These are phyloP conservation scores for Aphanomyces astaci DNA, from an alignment of 352 stramenopile species.

Conservation along the genomic window DNA sequence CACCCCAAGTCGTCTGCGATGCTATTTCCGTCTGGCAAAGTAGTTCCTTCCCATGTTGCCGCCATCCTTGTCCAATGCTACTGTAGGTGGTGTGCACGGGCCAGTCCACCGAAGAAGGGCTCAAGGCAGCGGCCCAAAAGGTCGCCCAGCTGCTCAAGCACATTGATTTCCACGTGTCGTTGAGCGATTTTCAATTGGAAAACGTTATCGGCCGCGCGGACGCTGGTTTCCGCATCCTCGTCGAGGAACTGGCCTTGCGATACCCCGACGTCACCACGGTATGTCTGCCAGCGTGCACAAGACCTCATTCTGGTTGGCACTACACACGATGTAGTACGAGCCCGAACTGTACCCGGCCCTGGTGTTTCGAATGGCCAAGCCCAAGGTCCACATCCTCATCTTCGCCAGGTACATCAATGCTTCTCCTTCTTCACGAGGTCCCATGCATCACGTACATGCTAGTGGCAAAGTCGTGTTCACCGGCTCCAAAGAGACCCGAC, in stretches of 20 bases:
- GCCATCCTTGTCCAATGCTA: too few species aligned
- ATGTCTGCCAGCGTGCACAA: too few species aligned
- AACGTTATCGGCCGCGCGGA: slow-evolving; percentile 70
- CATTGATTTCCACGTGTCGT: slow-evolving; percentile 77
- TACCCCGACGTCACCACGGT: slow-evolving; percentile 71
- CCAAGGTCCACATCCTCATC: slow-evolving; percentile 97
- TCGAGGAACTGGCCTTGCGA: slow-evolving; percentile 72
- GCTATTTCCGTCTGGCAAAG: slow-evolving; percentile 77
- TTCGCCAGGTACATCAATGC: slow-evolving; percentile 88
- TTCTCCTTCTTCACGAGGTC: neutral
- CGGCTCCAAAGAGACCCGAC: slow-evolving; percentile 79
- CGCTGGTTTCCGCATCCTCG: slow-evolving; percentile 67
- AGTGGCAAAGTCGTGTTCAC: slow-evolving; percentile 97
- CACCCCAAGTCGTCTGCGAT: slow-evolving; percentile 65
- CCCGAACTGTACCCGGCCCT: slow-evolving; percentile 98
- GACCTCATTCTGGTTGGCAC: too few species aligned
- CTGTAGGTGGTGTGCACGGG: slow-evolving; percentile 61
- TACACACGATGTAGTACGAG: slow-evolving; percentile 88
- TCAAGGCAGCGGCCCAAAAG: slow-evolving; percentile 65
- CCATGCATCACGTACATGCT: neutral
- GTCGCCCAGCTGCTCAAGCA: slow-evolving; percentile 83
- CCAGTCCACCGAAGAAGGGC: slow-evolving; percentile 56
- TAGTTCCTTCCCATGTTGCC: neutral
- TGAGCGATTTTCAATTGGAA: slow-evolving; percentile 85
- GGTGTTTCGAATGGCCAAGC: slow-evolving; percentile 96